These are phyloP conservation scores for Aureoboletus auriporus DNA, from an alignment of 768 basidiomycete species.

Conservation along the genomic window DNA sequence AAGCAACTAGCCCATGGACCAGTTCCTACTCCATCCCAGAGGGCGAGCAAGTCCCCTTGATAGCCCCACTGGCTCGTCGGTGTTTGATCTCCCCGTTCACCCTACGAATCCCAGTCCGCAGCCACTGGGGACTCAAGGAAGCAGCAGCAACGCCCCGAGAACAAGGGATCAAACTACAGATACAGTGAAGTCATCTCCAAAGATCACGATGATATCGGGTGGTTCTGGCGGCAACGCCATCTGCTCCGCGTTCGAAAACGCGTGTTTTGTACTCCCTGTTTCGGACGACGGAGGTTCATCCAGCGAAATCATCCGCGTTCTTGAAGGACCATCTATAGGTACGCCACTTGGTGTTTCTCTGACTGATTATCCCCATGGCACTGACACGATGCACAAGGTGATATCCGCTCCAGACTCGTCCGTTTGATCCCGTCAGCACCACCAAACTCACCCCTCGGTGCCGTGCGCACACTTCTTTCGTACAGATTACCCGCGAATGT, in stretches of 20 bases:
- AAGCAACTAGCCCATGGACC: slow-evolving; percentile 7
- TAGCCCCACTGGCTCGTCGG: slow-evolving; percentile 62
- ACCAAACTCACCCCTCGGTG: slow-evolving; percentile 56
- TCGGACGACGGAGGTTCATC: slow-evolving; percentile 96
- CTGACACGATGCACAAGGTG: slow-evolving; percentile 45
- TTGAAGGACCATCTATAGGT: slow-evolving; percentile 87
- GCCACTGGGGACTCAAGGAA: slow-evolving; percentile 14
- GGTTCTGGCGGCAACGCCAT: slow-evolving; percentile 95
- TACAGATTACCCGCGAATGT: slow-evolving; percentile 70
- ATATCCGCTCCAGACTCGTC: slow-evolving; percentile 84
- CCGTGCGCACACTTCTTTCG: slow-evolving; percentile 73
- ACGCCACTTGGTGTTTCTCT: slow-evolving; percentile 13
- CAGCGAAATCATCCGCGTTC: slow-evolving; percentile 88
- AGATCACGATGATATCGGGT: slow-evolving; percentile 80
- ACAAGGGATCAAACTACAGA: slow-evolving; percentile 3
- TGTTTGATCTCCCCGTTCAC: slow-evolving; percentile 69
- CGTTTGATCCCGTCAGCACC: slow-evolving; percentile 75
- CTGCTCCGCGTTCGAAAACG: slow-evolving; percentile 74
- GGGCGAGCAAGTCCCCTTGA: slow-evolving; percentile 9
- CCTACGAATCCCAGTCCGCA: slow-evolving; percentile 15
- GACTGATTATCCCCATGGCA: slow-evolving; percentile 8
- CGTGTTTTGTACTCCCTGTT: slow-evolving; percentile 85
- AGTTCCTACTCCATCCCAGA: slow-evolving; percentile 8
- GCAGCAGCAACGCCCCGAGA: neutral
- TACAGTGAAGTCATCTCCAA: slow-evolving; percentile 23